A percentile compares a stretch with the other conserved stretches of the same genome.
Conservation (phyloP, 208 protist species). For the Tetramitus jugosus region DNA sequence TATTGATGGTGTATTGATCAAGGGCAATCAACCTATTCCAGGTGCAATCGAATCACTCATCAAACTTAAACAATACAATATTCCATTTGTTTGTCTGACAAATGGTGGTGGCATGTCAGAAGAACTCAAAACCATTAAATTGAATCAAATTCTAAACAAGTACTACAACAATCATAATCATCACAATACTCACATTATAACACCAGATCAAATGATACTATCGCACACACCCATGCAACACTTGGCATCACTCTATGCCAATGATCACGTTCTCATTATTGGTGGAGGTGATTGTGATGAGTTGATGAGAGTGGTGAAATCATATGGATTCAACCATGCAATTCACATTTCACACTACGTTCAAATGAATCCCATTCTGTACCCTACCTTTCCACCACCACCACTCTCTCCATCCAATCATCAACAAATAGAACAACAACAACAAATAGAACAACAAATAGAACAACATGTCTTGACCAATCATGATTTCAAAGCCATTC, state of each 20-base stretch:
- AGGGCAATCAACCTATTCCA: neutral
- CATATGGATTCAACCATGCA: conserved; percentile 8
- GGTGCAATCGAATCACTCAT: neutral
- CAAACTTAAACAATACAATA: neutral
- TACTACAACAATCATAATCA: neutral
- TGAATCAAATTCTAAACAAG: neutral
- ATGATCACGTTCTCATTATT: conserved; percentile 4
- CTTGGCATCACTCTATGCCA: neutral
- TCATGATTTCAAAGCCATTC: neutral
- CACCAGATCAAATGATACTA: neutral
- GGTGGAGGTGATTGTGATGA: neutral
- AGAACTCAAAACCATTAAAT: neutral
- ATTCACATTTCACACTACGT: neutral
- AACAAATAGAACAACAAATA: neutral
- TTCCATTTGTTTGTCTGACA: neutral
- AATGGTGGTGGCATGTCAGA: neutral
- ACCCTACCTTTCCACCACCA: too few species aligned
- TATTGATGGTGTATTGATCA: conserved; percentile 8
- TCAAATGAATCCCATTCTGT: neutral
- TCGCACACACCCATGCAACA: neutral
- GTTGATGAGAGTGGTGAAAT: neutral
- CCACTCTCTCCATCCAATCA: too few species aligned
- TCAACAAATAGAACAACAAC: neutral
- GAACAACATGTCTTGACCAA: neutral
- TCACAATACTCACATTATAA: too few species aligned